Conservation (phyloP, 441 rosid species). For the Bocquillonia castaneifolia region DNA sequence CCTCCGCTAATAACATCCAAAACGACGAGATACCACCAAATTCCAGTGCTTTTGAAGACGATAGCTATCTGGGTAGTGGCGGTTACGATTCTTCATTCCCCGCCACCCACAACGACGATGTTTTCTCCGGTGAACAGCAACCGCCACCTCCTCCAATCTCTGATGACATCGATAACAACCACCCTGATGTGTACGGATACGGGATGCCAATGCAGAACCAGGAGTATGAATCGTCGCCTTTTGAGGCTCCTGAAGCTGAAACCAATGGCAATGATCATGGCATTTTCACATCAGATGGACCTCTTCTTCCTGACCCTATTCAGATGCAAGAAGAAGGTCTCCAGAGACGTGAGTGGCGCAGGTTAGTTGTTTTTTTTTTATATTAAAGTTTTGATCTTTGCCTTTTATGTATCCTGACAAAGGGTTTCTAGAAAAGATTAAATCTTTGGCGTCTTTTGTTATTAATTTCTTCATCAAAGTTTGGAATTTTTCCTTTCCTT, state of each 20-base stretch:
- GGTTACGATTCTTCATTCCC: conserved; percentile 20
- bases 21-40: conserved; percentile 23
- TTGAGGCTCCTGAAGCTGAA: conserved; percentile 31
- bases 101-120: conserved; percentile 25
- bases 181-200: conserved; percentile 50
- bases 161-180: conserved; percentile 29
- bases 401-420: no score
- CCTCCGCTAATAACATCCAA: conserved; percentile 9
- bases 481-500: no score
- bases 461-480: no score
- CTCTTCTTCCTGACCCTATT: conserved; percentile 56
- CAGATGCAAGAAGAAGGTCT: conserved; percentile 77
- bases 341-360: conserved; percentile 79
- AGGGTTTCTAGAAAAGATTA: neutral
- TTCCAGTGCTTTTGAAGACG: conserved; percentile 28
- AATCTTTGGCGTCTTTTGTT: no score
- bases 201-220: conserved; percentile 35
- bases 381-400: neutral
- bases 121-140: conserved; percentile 26
- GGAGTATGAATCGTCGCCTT: conserved; percentile 44
- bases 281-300: conserved; percentile 48
- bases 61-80: conserved; percentile 22
- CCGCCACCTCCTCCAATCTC: conserved; percentile 13
- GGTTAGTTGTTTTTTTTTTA: conserved; percentile 41
- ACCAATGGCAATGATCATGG: conserved; percentile 26